Conservation (phyloP, 1,139 yeast genomes). For the Citeromyces siamensis region DNA sequence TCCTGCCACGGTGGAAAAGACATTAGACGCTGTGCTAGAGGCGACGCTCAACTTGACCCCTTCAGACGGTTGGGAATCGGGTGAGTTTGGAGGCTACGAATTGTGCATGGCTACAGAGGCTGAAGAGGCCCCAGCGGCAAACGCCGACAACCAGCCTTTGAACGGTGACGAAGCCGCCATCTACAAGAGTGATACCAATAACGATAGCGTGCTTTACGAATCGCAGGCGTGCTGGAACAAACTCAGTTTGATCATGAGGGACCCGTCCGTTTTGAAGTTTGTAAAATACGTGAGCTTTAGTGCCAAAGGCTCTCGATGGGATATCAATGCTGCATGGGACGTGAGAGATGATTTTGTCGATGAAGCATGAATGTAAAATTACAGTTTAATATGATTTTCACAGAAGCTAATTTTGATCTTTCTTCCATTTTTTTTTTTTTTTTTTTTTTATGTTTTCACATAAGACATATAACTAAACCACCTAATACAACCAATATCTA, state of each 20-base stretch:
- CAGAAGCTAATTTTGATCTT: conserved; percentile 12
- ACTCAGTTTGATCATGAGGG: conserved; percentile 67
- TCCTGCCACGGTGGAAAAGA: conserved; percentile 23
- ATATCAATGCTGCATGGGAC: conserved; percentile 74
- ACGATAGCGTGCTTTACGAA: conserved; percentile 72
- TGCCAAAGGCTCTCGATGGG: conserved; percentile 94
- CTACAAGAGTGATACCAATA: conserved; percentile 45
- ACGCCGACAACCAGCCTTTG: conserved; percentile 14
- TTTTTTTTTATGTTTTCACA: neutral
- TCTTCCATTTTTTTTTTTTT: neutral
- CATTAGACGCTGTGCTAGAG: conserved; percentile 41
- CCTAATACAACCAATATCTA: no score
- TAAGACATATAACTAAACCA: no score
- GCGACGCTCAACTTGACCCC: conserved; percentile 77
- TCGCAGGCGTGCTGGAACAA: conserved; percentile 81
- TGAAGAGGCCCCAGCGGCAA: conserved; percentile 31
- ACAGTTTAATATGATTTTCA: no score
- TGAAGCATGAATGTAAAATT: no score
- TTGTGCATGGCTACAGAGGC: conserved; percentile 64
- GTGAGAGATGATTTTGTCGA: no score
- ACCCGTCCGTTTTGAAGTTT: conserved; percentile 75
- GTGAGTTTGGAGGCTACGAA: conserved; percentile 92
- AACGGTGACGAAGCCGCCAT: conserved; percentile 42
- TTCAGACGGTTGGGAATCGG: conserved; percentile 71
- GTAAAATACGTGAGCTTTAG: conserved; percentile 83